phyloP scores from a whole-genome alignment of 2,329 filamentous ascomycete genomes.

The Colletotrichum orbiculare region DNA sequence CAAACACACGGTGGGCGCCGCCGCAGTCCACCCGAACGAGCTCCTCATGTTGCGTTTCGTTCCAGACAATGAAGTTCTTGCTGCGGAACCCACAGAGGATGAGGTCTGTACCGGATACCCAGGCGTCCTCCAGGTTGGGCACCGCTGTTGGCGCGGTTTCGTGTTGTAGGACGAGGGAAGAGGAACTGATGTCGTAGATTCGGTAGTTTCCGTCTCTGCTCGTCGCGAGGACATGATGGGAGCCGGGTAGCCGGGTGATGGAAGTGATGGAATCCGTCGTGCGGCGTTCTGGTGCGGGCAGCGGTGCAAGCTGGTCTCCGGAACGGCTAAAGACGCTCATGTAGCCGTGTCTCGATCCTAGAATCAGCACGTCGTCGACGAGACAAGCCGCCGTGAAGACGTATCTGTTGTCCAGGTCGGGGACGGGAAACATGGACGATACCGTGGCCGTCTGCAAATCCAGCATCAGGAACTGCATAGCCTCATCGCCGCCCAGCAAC shows the following conservation, averaged over 20 bases:
- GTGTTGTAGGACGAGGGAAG: slow-evolving; percentile 72
- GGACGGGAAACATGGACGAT: slow-evolving; percentile 44
- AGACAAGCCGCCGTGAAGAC: slow-evolving; percentile 59
- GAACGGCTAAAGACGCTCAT: slow-evolving; percentile 52
- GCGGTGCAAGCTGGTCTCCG: slow-evolving; percentile 43
- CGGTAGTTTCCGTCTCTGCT: slow-evolving; percentile 82
- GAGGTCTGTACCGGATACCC: slow-evolving; percentile 68
- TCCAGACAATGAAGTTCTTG: slow-evolving; percentile 84
- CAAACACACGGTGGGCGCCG: slow-evolving; percentile 84
- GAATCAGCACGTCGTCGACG: slow-evolving; percentile 55
- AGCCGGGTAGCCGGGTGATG: slow-evolving; percentile 61
- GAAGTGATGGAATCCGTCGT: slow-evolving; percentile 75
- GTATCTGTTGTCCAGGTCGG: slow-evolving; percentile 59
- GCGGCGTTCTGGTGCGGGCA: slow-evolving; percentile 52
- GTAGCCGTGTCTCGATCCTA: slow-evolving; percentile 66
- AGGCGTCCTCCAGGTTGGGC: slow-evolving; percentile 79
- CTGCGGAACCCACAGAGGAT: slow-evolving; percentile 85
- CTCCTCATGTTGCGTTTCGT: slow-evolving; percentile 77
- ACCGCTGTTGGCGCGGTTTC: slow-evolving; percentile 77
- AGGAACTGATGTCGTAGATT: slow-evolving; percentile 62
- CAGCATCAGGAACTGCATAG: slow-evolving; percentile 56
- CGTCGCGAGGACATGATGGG: slow-evolving; percentile 72
- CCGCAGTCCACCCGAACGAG: slow-evolving; percentile 82
- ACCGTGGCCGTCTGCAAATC: slow-evolving; percentile 45
- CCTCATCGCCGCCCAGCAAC: slow-evolving; percentile 55